These are phyloP conservation scores for Berberis thunbergii DNA, from an alignment of 164 flowering plant genomes.

Conservation along the genomic window DNA sequence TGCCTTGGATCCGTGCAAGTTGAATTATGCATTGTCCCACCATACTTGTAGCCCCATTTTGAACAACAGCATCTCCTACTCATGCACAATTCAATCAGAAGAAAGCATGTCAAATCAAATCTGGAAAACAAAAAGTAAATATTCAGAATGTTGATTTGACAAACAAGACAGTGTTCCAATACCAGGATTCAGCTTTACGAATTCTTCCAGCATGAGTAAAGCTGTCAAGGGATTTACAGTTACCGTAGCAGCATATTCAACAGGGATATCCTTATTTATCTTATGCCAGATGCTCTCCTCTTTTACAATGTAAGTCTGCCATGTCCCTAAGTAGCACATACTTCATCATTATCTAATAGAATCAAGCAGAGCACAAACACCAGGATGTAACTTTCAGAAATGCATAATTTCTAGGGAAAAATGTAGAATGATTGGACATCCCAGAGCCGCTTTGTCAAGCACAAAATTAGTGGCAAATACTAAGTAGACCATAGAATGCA, in stretches of 20 bases:
- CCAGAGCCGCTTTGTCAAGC: neutral
- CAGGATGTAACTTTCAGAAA: no score
- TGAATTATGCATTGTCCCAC: conserved; percentile 97
- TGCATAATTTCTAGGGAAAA: no score
- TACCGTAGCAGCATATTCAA: conserved; percentile 91
- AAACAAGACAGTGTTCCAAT: conserved; percentile 5
- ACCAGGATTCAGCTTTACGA: conserved; percentile 67
- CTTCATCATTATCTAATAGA: conserved; percentile 7
- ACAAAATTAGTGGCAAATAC: no score
- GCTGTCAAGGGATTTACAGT: conserved; percentile 94
- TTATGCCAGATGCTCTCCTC: conserved; percentile 82
- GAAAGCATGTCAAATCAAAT: neutral
- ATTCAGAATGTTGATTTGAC: neutral
- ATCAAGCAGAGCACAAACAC: neutral
- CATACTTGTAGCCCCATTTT: conserved; percentile 98
- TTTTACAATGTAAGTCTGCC: conserved; percentile 94
- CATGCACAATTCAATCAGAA: conserved; percentile 12
- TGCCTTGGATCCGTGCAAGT: conserved; percentile 68
- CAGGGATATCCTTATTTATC: conserved; percentile 55
- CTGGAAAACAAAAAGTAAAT: neutral
- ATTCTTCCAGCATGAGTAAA: conserved; percentile 83
- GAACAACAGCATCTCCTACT: conserved; percentile 82
- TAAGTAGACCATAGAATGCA: neutral
- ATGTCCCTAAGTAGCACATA: conserved; percentile 47
- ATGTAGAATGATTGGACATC: no score